Evolutionary conservation across 768 basidiomycete species (phyloP).

Genomic region (Russula lepida): DNA sequence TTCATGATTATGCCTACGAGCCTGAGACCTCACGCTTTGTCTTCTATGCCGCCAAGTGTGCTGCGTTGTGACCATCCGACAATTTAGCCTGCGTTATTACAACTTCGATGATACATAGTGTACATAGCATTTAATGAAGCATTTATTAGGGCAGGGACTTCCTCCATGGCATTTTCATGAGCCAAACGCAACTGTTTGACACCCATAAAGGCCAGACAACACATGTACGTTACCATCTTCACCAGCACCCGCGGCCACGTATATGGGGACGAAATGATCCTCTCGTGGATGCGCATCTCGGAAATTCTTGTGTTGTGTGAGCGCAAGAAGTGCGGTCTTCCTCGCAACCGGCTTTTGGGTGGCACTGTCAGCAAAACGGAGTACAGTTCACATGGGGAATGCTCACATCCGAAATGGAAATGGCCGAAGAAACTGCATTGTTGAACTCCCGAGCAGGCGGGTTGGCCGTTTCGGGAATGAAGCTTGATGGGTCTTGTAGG

Average conservation of each 20-base stretch:
- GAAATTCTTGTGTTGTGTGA: constrained; percentile 55
- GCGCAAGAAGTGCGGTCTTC: constrained; percentile 44
- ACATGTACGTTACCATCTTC: constrained; percentile 45
- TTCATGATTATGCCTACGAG: constrained; percentile 14
- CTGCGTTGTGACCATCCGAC: neutral
- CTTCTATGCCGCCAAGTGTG: neutral
- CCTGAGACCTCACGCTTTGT: constrained; percentile 2
- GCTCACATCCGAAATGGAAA: constrained; percentile 43
- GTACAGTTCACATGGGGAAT: neutral
- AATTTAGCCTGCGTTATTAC: constrained; percentile 4
- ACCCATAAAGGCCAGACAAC: constrained; percentile 46
- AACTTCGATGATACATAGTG: constrained; percentile 11
- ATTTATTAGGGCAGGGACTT: constrained; percentile 8
- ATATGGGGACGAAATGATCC: constrained; percentile 77
- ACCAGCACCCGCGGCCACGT: constrained; percentile 68
- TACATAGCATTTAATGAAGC: constrained; percentile 15
- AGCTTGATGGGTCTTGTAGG: constrained; percentile 44
- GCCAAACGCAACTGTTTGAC: constrained; percentile 61
- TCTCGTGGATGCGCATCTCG: constrained; percentile 62
- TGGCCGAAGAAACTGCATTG: constrained; percentile 48
- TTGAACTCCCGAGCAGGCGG: constrained; percentile 48
- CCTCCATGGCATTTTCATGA: constrained; percentile 25
- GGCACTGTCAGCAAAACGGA: neutral
- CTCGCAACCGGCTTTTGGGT: constrained; percentile 38
- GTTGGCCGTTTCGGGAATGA: constrained; percentile 41